These are phyloP conservation scores for Actinomucor elegans DNA, from an alignment of 371 early-diverging fungal species.

Conservation along the genomic window DNA sequence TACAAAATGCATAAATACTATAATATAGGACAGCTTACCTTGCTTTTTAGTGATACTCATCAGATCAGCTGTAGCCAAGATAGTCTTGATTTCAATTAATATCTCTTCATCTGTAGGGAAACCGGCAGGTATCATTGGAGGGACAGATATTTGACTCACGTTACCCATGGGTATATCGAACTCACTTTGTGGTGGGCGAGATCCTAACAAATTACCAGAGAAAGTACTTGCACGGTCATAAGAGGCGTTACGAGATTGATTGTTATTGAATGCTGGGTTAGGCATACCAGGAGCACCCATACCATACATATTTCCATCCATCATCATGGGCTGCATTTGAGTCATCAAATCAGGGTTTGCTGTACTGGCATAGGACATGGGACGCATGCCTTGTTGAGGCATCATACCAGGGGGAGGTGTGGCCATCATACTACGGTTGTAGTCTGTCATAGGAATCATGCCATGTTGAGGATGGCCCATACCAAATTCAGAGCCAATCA, in stretches of 20 bases:
- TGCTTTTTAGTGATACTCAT: slow-evolving; percentile 79
- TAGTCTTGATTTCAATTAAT: slow-evolving; percentile 70
- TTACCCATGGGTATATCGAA: slow-evolving; percentile 20
- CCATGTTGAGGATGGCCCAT: background rate
- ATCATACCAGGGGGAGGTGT: slow-evolving; percentile 9
- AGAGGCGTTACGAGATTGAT: background rate
- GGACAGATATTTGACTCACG: slow-evolving; percentile 20
- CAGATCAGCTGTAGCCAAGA: slow-evolving; percentile 75
- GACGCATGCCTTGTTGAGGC: background rate
- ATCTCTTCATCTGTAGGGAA: slow-evolving; percentile 81
- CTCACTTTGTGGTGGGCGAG: slow-evolving; percentile 1
- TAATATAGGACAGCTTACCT: slow-evolving; percentile 39
- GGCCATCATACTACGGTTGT: slow-evolving; percentile 12
- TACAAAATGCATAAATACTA: background rate
- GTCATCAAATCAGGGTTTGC: slow-evolving; percentile 12
- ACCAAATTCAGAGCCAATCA: slow-evolving; percentile 24
- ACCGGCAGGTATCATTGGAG: slow-evolving; percentile 32
- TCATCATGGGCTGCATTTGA: slow-evolving; percentile 20
- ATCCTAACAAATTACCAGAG: background rate
- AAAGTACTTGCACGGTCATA: slow-evolving; percentile 6
- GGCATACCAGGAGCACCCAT: slow-evolving; percentile 6
- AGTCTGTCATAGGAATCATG: slow-evolving; percentile 8
- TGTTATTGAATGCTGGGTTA: background rate
- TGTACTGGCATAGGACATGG: slow-evolving; percentile 11
- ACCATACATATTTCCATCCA: slow-evolving; percentile 1